Percentiles rank a stretch among this genome's conserved stretches.
phyloP scores from a whole-genome alignment of 2,329 filamentous ascomycete species.

The Ophiostoma tasmaniense region DNA sequence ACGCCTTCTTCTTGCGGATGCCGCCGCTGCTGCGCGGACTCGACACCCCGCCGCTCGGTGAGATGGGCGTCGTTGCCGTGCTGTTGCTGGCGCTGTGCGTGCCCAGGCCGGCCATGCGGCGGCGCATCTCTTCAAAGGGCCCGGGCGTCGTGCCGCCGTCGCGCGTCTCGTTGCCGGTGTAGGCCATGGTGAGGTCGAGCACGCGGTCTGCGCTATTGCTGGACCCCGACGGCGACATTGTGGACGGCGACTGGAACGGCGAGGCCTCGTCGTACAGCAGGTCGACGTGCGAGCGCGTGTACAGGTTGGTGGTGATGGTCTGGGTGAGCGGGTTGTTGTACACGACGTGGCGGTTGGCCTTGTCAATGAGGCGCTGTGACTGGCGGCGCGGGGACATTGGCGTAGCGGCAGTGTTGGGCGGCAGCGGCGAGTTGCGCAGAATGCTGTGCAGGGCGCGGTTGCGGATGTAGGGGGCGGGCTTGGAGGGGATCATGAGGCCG shows the following conservation, averaged over 20 bases:
- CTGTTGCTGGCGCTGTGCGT: slow-evolving; percentile 33
- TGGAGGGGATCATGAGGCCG: slow-evolving; percentile 24
- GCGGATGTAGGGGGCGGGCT: slow-evolving; percentile 46
- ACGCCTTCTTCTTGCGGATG: slow-evolving; percentile 44
- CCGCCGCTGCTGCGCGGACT: slow-evolving; percentile 34
- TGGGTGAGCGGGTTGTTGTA: slow-evolving; percentile 56
- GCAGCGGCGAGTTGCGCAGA: slow-evolving; percentile 56
- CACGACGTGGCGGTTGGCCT: slow-evolving; percentile 47
- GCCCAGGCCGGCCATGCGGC: slow-evolving; percentile 44
- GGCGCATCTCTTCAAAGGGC: slow-evolving; percentile 54
- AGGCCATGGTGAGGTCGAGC: slow-evolving; percentile 43
- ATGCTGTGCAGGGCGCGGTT: slow-evolving; percentile 54
- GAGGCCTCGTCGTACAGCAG: slow-evolving; percentile 50
- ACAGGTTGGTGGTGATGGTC: slow-evolving; percentile 55
- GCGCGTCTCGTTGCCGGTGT: slow-evolving; percentile 45
- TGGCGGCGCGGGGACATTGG: slow-evolving; percentile 46
- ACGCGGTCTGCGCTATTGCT: slow-evolving; percentile 33
- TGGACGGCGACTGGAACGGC: slow-evolving; percentile 27
- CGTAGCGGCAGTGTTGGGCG: slow-evolving; percentile 41
- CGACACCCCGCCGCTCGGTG: slow-evolving; percentile 23
- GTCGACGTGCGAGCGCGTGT: slow-evolving; percentile 56
- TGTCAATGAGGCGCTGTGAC: slow-evolving; percentile 47
- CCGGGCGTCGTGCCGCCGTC: slow-evolving; percentile 56
- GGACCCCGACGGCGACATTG: slow-evolving; percentile 22
- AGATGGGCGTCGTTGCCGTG: slow-evolving; percentile 16